Evolutionary conservation across 306 rosid genomes (phyloP), one percentile per base, ranked within the genome.

Genomic region (Elaeagnus macrophylla): DNA sequence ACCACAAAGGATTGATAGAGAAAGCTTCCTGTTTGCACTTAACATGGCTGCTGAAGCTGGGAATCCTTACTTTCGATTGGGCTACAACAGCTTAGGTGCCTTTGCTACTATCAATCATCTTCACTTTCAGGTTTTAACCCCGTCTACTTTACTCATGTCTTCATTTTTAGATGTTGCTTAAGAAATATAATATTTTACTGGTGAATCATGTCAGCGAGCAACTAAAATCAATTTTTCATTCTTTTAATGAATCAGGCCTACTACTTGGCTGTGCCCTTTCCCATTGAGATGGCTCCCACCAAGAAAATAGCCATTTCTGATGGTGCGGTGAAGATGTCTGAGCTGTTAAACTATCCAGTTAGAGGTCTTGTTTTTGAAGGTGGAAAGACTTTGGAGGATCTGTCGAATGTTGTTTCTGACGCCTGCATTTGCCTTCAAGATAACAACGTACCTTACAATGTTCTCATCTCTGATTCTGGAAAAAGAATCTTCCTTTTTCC

Each of bases 31-130:
- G 72, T 94, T 89, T 58, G 97, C 97, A 7, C 80, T 89, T 65
- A 80, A 81, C 67, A 85, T 89, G 97, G 95, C 94, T 0, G 81
- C 47, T 1, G 97, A 81, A 79, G 97, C 95, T 3, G 79, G 75
- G 20, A 81, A 72, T 64, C 80, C 88, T 0, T 81, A 81, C 72
- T 89, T 89, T 51, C 83, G 97, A 12, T 37, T 89, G 72, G 97
- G 97, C 59, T 89, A 89, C 77, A 89, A 89, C 81, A 89, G 97
- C 78, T 71, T 89, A 66, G 97, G 97, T 48, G 97, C 97, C 39
- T 89, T 89, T 61, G 95, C 97, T n/a, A 89, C 97, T 35, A 89
- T 89, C 76, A 89, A 89, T 69, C 97, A 89, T 76, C 97, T 89
- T 67, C 97, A 89, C 78, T 89, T 85, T 75, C 97, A 89, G 95